Base-by-base conservation (phyloP, 2,329 filamentous ascomycete species). In the Pseudogymnoascus sp. region DNA sequence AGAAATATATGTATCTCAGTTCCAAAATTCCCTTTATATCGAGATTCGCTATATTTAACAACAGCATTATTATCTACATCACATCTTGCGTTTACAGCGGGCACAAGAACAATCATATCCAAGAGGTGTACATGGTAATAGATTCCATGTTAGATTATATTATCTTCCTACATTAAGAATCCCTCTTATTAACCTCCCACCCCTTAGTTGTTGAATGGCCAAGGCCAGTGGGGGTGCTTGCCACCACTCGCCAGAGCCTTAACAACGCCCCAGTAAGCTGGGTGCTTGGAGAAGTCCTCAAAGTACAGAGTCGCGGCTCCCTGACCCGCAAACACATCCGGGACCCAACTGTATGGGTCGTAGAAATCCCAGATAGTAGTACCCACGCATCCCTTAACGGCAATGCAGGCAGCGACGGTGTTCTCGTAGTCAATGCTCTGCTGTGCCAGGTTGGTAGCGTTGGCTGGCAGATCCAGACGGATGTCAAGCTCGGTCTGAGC, bases 401-500 rank as follows among this genome's bases (percentile, higher is more conserved):
- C 55, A 15, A 71, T 21, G 58, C 70, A 71, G 13, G 70, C 69
- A 3, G 36, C 55, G 6, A 71, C 67, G 1, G 66, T 66, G 31
- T 62, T 61, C 8, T 58, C 76, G 64, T 82, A 85, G 59, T 80
- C 79, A 15, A 68, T 67, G 0, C 77, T 78, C 72, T 86, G 83
- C 27, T 76, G 75, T 13, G 71, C 69, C 15, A 78, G 70, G 31
- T 74, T 75, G 1, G 74, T 68, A 1, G 71, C 68, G 3, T 73
- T 77, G 3, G 79, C 71, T 0, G 83, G 81, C 10, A 84, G 70
- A 4, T 69, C 70, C 62, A 80, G 78, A 31, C 84, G 77, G 64
- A 87, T 81, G 69, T 87, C 84, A 21, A 87, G 74, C 74, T 87
- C 84, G 1, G 84, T 87, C 69, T 84, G 78, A 4, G 83, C 82